These are phyloP conservation scores for Neostapfia colusana DNA, from an alignment of 176 grass and related monocot species.

Conservation along the genomic window DNA sequence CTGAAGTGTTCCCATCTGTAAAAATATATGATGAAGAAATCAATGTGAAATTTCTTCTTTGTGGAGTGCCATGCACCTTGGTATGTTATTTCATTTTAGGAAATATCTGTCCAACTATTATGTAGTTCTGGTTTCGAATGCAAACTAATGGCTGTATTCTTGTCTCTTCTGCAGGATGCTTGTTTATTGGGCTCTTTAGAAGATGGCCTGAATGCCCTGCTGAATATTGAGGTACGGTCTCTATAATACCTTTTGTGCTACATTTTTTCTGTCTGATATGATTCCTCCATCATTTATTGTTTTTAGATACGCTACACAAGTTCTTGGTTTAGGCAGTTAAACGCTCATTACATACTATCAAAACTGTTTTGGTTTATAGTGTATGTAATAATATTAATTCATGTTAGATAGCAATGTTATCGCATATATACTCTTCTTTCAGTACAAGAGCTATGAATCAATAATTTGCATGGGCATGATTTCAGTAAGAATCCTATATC, in stretches of 20 bases:
- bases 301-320: conserved; percentile 15
- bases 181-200: conserved; percentile 86
- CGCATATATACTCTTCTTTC: not conserved
- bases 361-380: conserved; percentile 13
- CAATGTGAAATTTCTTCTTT: conserved; percentile 85
- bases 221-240: conserved; percentile 82
- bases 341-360: not conserved
- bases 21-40: conserved; percentile 85
- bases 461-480: not conserved
- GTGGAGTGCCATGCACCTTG: conserved; percentile 71
- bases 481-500: conserved; percentile 11
- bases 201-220: conserved; percentile 89
- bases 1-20: conserved; percentile 63
- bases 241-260: conserved; percentile 14
- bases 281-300: conserved; percentile 24
- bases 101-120: conserved; percentile 21
- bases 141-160: conserved; percentile 17
- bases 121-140: not conserved
- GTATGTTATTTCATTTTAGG: conserved; percentile 39
- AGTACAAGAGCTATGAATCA: conserved; percentile 6
- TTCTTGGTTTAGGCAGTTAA: conserved; percentile 24
- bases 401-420: not conserved
- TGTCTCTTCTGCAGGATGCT: conserved; percentile 59
- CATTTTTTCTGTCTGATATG: conserved; percentile 10
- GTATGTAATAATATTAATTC: not conserved